Base-by-base conservation (phyloP, 441 rosid species). In the Erodium chrysanthum region DNA sequence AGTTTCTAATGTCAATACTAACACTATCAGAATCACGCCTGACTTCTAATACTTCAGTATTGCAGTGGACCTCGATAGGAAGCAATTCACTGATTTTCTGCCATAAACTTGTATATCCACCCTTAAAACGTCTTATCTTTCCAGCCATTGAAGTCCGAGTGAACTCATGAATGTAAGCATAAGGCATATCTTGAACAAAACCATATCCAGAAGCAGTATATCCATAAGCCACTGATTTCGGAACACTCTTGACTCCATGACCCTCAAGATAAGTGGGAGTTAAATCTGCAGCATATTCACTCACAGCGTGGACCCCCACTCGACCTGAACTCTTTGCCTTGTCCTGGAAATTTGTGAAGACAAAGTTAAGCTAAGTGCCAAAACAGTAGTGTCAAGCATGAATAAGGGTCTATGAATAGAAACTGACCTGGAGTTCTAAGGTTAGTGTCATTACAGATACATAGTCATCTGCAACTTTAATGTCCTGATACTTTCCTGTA, bases 131-230 rank as follows among this genome's bases (percentile, higher is more conserved):
- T 12, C 81, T 68, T 15, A 88, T 85, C 74, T 88, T 88, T 68
- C 93, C 89, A 7, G 93, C 93, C 90, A 88, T 88, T 59, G 90
- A 85, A 67, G 89, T 88, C 68, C 89, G 70, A 7, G 85, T 86
- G 74, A 88, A 88, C 77, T 88, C 93, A 64, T 88, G 93, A 59
- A 88, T 68, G 71, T 85, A 88, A 15, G 90, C 89, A 58, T 85
- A 85, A 15, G 93, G 84, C 93, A 88, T 88, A 71, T 88, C 90
- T 74, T 83, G 88, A 62, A 85, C 83, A 40, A 76, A 86, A 58
- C 93, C 93, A 35, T 88, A 85, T 9, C 93, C 90, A 10, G 93
- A 88, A 75, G 93, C 93, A 11, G 89, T 88, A 68, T 85, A 88
- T 67, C 94, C 94, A 73, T 86, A 84, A 69, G 84, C 88, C 46